Base-by-base conservation (phyloP, 176 grass and related monocot species). In the Triticum turgidum region DNA sequence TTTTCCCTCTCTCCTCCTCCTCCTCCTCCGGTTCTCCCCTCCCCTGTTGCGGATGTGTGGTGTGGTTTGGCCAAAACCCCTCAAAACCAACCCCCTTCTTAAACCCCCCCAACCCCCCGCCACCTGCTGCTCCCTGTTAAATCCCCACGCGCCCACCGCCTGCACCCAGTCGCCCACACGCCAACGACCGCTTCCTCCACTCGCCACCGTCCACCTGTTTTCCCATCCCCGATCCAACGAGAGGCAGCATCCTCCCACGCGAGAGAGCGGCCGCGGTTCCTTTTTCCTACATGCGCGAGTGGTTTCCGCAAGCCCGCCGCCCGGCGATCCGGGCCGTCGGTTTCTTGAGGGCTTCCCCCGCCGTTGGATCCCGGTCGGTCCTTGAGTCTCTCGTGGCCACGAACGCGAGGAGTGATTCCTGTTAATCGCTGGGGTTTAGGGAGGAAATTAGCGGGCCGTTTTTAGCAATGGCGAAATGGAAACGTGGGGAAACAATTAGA, bases 1-100 rank as follows among this genome's bases (percentile, higher is more conserved):
- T 87, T 90, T 65, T 21, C 18, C 44, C 34, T 59, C 54, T 59
- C 54, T 39, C 45, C 18, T 17, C 37, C 35, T 51, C 37, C 35
- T 51, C 42, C 82, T 69, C 34, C 35, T 18, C 33, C 35, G 76
- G 34, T 85, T 87, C 85, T 86, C 88, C 54, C 76, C 71, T 86
- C 61, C 25, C 32, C 12, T 27, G 69, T 73, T n/a, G 72, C 29
- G 73, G 73, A 77, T 56, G 79, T 86, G 83, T 89, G 77, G 83
- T 85, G 15, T 87, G 91, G 89, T 83, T 92, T 92, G 75, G 86
- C 90, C 90, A 96, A 98, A 98, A 94, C 90, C 97, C 92, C 94
- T 92, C 49, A 87, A 92, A 96, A 96, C 88, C 97, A 92, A 86
- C 85, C 84, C 75, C 89, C 79, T 88, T 82, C 86, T 89, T 82